These are phyloP conservation scores for Parsonsia alboflavescens DNA, from an alignment of 257 asterid genomes.

Conservation along the genomic window DNA sequence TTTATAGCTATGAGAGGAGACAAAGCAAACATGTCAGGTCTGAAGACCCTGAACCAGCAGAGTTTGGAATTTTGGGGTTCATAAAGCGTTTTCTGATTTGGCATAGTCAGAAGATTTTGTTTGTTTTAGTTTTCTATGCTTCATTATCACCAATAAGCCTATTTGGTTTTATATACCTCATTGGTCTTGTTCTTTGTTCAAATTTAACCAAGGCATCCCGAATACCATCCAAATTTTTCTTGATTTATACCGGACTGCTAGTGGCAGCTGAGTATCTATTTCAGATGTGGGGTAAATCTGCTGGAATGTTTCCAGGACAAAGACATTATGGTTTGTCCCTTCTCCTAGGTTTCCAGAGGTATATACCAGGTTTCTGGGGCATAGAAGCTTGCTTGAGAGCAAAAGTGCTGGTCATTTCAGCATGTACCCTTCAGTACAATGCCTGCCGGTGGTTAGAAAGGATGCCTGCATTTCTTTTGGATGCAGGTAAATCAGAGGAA, in stretches of 20 bases:
- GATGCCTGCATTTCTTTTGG: conserved; percentile 50
- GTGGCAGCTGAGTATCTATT: conserved; percentile 75
- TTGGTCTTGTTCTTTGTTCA: conserved; percentile 71
- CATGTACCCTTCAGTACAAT: conserved; percentile 89
- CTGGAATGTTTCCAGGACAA: conserved; percentile 93
- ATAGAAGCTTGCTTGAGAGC: conserved; percentile 87
- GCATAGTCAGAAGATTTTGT: conserved; percentile 90
- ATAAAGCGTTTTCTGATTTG: conserved; percentile 72
- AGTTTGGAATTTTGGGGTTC: conserved; percentile 78
- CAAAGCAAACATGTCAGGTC: conserved; percentile 64
- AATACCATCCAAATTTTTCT: conserved; percentile 78
- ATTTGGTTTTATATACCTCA: conserved; percentile 76
- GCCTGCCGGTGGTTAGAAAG: conserved; percentile 83
- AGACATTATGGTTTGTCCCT: conserved; percentile 58
- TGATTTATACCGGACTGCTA: conserved; percentile 73
- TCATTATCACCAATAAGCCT: conserved; percentile 87
- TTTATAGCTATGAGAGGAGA: conserved; percentile 96
- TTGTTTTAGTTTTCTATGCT: conserved; percentile 72
- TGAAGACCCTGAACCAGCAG: conserved; percentile 49
- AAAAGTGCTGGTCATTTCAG: conserved; percentile 84
- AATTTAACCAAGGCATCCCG: conserved; percentile 74
- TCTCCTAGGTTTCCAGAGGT: conserved; percentile 78
- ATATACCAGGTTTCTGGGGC: conserved; percentile 64
- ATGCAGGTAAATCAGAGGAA: conserved; percentile 58
- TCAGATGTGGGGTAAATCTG: conserved; percentile 92